Conservation (phyloP, 352 stramenopile genomes). For the Discostella stelligera region DNA sequence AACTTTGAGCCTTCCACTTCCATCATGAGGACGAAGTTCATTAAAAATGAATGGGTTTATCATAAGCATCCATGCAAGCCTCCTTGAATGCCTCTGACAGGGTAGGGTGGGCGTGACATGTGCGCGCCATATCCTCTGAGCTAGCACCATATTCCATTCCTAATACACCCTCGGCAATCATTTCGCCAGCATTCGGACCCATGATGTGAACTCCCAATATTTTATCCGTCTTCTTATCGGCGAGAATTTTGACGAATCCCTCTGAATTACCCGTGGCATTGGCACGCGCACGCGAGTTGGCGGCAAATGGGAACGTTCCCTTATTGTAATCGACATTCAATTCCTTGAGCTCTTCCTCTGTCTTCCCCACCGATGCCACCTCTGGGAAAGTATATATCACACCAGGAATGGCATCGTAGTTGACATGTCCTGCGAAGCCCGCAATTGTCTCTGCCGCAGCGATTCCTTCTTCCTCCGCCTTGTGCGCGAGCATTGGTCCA, state of each 20-base stretch:
- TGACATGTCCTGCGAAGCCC: slow-evolving; percentile 96
- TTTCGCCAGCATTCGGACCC: slow-evolving; percentile 97
- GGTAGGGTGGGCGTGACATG: slow-evolving; percentile 96
- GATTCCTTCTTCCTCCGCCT: slow-evolving; percentile 99
- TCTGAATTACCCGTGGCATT: slow-evolving; percentile 91
- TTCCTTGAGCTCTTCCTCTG: slow-evolving; percentile 97
- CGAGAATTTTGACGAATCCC: slow-evolving; percentile 97
- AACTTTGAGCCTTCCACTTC: background rate
- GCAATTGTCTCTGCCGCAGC: slow-evolving; percentile 96
- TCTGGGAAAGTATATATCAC: slow-evolving; percentile 98
- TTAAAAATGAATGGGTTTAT: slow-evolving; percentile 99
- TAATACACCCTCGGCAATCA: slow-evolving; percentile 98
- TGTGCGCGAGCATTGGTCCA: slow-evolving; percentile 98
- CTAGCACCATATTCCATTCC: slow-evolving; percentile 98
- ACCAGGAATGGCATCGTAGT: slow-evolving; percentile 98
- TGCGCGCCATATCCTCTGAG: slow-evolving; percentile 98
- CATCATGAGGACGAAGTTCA: slow-evolving; percentile 2
- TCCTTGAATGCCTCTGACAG: slow-evolving; percentile 99
- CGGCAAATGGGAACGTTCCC: slow-evolving; percentile 97
- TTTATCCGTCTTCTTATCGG: slow-evolving; percentile 96
- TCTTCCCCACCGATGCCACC: slow-evolving; percentile 94
- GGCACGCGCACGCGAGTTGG: slow-evolving; percentile 90
- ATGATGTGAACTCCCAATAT: slow-evolving; percentile 99
- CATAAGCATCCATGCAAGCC: slow-evolving; percentile 95
- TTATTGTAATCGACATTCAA: slow-evolving; percentile 93